Conservation (phyloP, 352 stramenopile species). For the Pythium apleroticum region DNA sequence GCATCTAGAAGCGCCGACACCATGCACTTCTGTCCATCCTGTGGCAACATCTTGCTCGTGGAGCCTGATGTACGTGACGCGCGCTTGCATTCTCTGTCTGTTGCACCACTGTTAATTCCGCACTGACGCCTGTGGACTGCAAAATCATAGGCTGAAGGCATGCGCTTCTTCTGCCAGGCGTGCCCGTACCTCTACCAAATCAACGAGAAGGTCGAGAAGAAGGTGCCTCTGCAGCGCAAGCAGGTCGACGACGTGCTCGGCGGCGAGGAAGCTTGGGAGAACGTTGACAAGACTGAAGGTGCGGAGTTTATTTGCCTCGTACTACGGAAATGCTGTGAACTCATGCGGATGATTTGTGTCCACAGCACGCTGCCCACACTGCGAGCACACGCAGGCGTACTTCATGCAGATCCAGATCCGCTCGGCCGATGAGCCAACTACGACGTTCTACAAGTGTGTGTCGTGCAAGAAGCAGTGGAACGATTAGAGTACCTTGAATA, state of each 20-base stretch:
- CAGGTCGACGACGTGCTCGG: slow-evolving; percentile 98
- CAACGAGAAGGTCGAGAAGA: slow-evolving; percentile 88
- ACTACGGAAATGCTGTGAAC: neutral
- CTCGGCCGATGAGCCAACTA: slow-evolving; percentile 98
- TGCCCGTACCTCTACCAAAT: slow-evolving; percentile 90
- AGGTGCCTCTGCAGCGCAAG: slow-evolving; percentile 93
- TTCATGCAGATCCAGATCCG: slow-evolving; percentile 99
- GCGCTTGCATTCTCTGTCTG: slow-evolving; percentile 10
- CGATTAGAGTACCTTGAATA: slow-evolving; percentile 48
- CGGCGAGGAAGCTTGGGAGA: slow-evolving; percentile 97
- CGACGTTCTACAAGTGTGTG: slow-evolving; percentile 99
- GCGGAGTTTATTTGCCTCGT: slow-evolving; percentile 9
- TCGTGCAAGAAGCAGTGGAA: slow-evolving; percentile 98
- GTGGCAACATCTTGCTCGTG: slow-evolving; percentile 89
- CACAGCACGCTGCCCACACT: slow-evolving; percentile 92
- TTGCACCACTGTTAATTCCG: neutral
- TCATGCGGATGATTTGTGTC: neutral
- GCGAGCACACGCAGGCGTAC: slow-evolving; percentile 96
- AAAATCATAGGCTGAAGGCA: slow-evolving; percentile 66
- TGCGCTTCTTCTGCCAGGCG: slow-evolving; percentile 90
- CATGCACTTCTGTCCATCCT: slow-evolving; percentile 92
- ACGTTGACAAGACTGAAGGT: slow-evolving; percentile 97
- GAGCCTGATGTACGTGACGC: slow-evolving; percentile 68
- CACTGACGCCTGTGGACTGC: slow-evolving; percentile 5
- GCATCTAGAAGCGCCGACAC: neutral